phyloP scores from a whole-genome alignment of 1,284 basidiomycete species.

The Fistulina hepatica region DNA sequence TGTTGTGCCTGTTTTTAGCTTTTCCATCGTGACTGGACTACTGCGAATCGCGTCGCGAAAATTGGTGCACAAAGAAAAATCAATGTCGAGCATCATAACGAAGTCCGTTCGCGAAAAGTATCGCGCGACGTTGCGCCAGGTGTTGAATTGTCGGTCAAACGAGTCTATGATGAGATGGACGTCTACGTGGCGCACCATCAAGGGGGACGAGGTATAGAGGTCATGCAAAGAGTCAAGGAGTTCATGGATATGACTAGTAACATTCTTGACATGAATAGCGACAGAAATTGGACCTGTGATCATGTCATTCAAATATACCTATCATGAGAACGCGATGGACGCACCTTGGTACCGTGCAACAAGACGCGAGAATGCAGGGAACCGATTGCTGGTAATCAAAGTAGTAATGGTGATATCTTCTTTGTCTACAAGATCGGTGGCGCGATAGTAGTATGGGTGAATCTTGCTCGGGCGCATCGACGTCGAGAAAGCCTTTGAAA shows the following conservation, averaged over 20 bases:
- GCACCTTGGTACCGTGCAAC: slow-evolving; percentile 64
- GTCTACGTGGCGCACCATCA: slow-evolving; percentile 64
- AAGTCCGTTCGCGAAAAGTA: slow-evolving; percentile 71
- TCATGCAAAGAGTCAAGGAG: slow-evolving; percentile 50
- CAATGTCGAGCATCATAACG: slow-evolving; percentile 83
- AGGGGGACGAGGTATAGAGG: slow-evolving; percentile 52
- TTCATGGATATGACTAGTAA: slow-evolving; percentile 28
- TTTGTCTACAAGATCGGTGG: slow-evolving; percentile 33
- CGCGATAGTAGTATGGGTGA: slow-evolving; percentile 71
- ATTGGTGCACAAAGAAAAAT: slow-evolving; percentile 75
- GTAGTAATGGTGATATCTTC: slow-evolving; percentile 79
- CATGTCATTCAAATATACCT: slow-evolving; percentile 1
- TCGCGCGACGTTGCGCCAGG: slow-evolving; percentile 77
- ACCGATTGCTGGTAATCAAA: slow-evolving; percentile 69
- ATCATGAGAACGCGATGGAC: slow-evolving; percentile 1
- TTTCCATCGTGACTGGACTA: slow-evolving; percentile 23
- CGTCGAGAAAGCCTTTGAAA: slow-evolving; percentile 59
- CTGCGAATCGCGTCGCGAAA: slow-evolving; percentile 47
- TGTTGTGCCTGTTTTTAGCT: slow-evolving; percentile 35
- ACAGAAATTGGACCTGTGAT: slow-evolving; percentile 68
- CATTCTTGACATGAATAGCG: slow-evolving; percentile 57
- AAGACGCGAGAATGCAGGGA: slow-evolving; percentile 58
- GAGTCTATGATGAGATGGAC: slow-evolving; percentile 80
- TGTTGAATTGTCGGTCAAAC: slow-evolving; percentile 75
- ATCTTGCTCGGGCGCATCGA: slow-evolving; percentile 63